phyloP scores from a whole-genome alignment of 2,329 filamentous ascomycete genomes.

The Colletotrichum liriopes region DNA sequence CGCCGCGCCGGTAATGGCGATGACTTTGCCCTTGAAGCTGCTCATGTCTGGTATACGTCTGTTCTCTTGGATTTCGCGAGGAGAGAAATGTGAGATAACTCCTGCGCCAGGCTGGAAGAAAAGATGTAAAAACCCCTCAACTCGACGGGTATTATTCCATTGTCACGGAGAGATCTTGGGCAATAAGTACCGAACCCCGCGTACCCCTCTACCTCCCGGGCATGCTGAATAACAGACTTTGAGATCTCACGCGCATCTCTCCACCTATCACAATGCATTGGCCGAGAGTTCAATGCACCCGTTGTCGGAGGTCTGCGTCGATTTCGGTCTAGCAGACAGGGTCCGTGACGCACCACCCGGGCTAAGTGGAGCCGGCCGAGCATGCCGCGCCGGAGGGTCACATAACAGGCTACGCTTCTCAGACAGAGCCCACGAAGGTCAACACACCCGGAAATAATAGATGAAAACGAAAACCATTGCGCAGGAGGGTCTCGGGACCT shows the following conservation, averaged over 20 bases:
- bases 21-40: conserved; percentile 55
- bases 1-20: conserved; percentile 64
- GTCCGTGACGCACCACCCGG: not conserved
- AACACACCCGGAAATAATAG: too few relatives aligned
- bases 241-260: not conserved
- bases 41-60: conserved; percentile 2
- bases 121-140: not conserved
- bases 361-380: not conserved
- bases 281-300: not conserved
- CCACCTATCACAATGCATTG: not conserved
- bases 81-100: not conserved
- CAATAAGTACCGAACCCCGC: not conserved
- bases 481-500: not conserved
- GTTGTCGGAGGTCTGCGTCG: not conserved
- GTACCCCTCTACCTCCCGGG: not conserved
- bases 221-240: not conserved
- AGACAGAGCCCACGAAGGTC: not conserved
- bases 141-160: not conserved
- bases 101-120: not conserved
- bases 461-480: not conserved
- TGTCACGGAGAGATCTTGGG: not conserved
- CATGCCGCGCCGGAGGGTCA: not conserved
- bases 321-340: not conserved
- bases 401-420: not conserved
- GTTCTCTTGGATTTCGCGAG: too few relatives aligned